Percentiles rank a stretch among this genome's conserved stretches.
Evolutionary conservation across 169 alveolate genomes (phyloP).

Genomic region (Plasmodium malariae): DNA sequence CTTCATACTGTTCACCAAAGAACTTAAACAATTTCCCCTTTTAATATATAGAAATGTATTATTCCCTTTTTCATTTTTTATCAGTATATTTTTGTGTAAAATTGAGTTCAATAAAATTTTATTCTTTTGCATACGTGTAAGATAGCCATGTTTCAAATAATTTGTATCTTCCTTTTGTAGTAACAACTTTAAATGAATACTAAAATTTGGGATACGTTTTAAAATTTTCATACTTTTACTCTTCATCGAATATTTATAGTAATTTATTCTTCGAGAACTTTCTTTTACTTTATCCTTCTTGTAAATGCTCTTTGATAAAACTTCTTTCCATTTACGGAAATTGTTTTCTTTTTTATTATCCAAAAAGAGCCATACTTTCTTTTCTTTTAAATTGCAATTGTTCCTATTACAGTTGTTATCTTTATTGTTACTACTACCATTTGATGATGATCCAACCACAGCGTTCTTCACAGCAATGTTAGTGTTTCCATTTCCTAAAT

Average conservation of each 20-base stretch:
- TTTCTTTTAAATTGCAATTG: not conserved
- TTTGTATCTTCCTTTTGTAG: not conserved
- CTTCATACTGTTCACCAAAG: not conserved
- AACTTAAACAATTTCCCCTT: not conserved
- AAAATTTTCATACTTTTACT: not conserved
- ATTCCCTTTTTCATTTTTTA: not conserved
- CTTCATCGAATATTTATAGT: not conserved
- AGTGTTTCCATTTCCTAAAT: slow-evolving; percentile 1
- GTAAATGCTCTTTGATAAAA: slow-evolving; percentile 29
- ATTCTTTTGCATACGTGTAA: not conserved
- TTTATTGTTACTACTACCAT: not conserved
- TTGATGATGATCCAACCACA: not conserved
- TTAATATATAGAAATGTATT: not conserved
- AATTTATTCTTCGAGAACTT: not conserved
- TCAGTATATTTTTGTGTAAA: not conserved
- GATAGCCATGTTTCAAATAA: not conserved
- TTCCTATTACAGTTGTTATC: not conserved
- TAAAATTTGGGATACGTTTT: not conserved
- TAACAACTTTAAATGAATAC: not conserved
- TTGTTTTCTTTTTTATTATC: slow-evolving; percentile 9
- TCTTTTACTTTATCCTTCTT: slow-evolving; percentile 1
- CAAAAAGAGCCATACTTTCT: not conserved
- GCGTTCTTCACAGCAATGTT: not conserved
- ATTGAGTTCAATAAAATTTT: not conserved
- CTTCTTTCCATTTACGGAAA: not conserved